Base-by-base conservation (phyloP, 306 rosid genomes). In the Fragaria iinumae region DNA sequence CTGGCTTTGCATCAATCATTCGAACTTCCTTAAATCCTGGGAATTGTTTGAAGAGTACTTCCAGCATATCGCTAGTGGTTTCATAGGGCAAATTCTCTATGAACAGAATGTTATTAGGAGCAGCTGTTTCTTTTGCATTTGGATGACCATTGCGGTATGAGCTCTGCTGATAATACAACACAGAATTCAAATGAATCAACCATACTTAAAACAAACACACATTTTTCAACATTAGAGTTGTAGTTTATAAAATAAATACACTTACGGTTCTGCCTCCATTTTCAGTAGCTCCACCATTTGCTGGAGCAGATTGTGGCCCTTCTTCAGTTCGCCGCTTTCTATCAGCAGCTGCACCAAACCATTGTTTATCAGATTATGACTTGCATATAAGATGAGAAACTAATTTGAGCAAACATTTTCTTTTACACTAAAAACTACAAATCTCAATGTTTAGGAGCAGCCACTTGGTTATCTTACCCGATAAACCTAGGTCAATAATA, bases 11-110 rank as follows among this genome's bases (percentile, higher is more conserved):
- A 68, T 96, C 98, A 20, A 96, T 96, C 89, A 92, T 82, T 47
- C 98, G 93, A 80, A 96, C 99, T 82, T 96, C 99, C 84, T 89
- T 96, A 78, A 96, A 96, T 77, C 99, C 99, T 0, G 99, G 97
- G 84, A 88, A 96, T 73, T 96, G 99, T 79, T 83, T 90, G 82
- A 96, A 96, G 76, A 96, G 98, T 86, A 92, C 68, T 84, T 96
- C 98, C 78, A 96, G 87, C 99, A 92, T 91, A 83, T 85, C 93
- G 36, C 93, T 89, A 1, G 93, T 91, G 65, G 98, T 85, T 87
- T 91, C 97, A 27, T 88, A 85, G 64, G 99, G 99, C 84, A 96
- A 86, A 83, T 92, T 95, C 91, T 96, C 99, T 77, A 96, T 85
- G 87, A 96, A 96, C 74, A 96, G 87, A 62, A 96, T 91, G 75